A percentile compares a stretch with the other conserved stretches of the same genome.
phyloP scores from a whole-genome alignment of 2,329 filamentous ascomycete species.

The Sporothrix schenckii region DNA sequence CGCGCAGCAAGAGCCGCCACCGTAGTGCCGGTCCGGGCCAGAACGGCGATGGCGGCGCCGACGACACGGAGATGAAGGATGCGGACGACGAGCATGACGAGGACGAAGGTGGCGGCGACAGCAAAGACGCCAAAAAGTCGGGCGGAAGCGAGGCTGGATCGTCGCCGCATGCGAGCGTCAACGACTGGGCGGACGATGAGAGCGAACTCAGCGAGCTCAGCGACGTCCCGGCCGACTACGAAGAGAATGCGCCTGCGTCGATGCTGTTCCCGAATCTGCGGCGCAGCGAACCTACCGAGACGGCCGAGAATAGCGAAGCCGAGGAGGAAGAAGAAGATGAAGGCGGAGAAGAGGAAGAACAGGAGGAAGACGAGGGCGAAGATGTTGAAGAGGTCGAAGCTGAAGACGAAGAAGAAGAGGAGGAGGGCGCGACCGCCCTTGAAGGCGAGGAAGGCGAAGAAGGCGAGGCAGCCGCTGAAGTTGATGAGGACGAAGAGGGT shows the following conservation, averaged over 20 bases:
- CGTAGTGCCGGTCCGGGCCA: slow-evolving; percentile 33
- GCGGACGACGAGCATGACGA: slow-evolving; percentile 21
- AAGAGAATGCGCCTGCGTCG: slow-evolving; percentile 59
- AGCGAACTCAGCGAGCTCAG: slow-evolving; percentile 71
- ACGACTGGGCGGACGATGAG: slow-evolving; percentile 69
- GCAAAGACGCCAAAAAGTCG: slow-evolving; percentile 39
- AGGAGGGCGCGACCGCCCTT: not conserved
- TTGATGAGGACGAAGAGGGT: slow-evolving; percentile 28
- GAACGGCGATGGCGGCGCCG: slow-evolving; percentile 41
- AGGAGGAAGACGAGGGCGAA: not conserved
- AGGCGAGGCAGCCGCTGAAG: not conserved
- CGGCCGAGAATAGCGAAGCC: slow-evolving; percentile 32
- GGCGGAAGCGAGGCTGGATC: slow-evolving; percentile 43
- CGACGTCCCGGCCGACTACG: slow-evolving; percentile 62
- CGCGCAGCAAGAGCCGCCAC: slow-evolving; percentile 35
- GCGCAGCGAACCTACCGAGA: slow-evolving; percentile 41
- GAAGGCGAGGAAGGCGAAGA: not conserved
- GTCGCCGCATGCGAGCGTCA: slow-evolving; percentile 62
- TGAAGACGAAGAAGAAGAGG: slow-evolving; percentile 26
- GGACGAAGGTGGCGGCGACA: slow-evolving; percentile 37
- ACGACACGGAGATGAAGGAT: slow-evolving; percentile 31
- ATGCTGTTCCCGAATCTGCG: slow-evolving; percentile 58
- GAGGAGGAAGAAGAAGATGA: slow-evolving; percentile 40
- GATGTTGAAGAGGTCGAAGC: slow-evolving; percentile 28
- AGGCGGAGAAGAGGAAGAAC: slow-evolving; percentile 36